phyloP scores from a whole-genome alignment of 129 eudicot genomes.

The Flaveria ramosissima region DNA sequence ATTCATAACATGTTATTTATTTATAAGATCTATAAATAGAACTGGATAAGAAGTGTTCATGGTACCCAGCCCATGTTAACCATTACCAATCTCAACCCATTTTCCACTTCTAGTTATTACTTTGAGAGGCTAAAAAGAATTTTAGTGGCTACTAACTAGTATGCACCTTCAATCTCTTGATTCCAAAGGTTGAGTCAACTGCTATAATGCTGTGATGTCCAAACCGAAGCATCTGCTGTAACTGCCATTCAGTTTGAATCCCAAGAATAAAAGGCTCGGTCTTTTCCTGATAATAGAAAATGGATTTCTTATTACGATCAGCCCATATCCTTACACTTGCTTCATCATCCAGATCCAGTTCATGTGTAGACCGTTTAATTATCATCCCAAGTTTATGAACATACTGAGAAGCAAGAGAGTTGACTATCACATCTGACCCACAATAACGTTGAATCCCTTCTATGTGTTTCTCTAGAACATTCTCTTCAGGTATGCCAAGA shows the following conservation, averaged over 20 bases:
- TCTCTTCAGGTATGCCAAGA: slow-evolving; percentile 95
- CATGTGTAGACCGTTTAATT: slow-evolving; percentile 86
- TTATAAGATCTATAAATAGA: neutral
- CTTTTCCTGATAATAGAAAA: slow-evolving; percentile 72
- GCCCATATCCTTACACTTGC: slow-evolving; percentile 89
- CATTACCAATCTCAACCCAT: neutral
- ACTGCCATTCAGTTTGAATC: slow-evolving; percentile 97
- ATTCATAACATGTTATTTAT: neutral
- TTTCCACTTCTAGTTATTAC: neutral
- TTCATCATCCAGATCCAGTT: slow-evolving; percentile 93
- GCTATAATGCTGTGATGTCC: slow-evolving; percentile 88
- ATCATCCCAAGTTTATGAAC: slow-evolving; percentile 96
- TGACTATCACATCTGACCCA: slow-evolving; percentile 64
- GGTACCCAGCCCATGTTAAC: neutral
- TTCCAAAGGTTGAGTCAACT: slow-evolving; percentile 88
- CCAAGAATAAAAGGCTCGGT: slow-evolving; percentile 82
- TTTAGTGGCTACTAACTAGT: neutral
- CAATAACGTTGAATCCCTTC: slow-evolving; percentile 92
- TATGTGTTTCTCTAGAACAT: slow-evolving; percentile 84
- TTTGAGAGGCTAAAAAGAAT: neutral
- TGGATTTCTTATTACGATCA: slow-evolving; percentile 76
- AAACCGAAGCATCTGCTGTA: slow-evolving; percentile 93
- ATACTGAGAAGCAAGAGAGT: slow-evolving; percentile 82
- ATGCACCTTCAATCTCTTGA: slow-evolving; percentile 77
- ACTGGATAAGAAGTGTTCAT: neutral